Base-by-base conservation (phyloP, 306 rosid species). In the Trifolium fragiferum region DNA sequence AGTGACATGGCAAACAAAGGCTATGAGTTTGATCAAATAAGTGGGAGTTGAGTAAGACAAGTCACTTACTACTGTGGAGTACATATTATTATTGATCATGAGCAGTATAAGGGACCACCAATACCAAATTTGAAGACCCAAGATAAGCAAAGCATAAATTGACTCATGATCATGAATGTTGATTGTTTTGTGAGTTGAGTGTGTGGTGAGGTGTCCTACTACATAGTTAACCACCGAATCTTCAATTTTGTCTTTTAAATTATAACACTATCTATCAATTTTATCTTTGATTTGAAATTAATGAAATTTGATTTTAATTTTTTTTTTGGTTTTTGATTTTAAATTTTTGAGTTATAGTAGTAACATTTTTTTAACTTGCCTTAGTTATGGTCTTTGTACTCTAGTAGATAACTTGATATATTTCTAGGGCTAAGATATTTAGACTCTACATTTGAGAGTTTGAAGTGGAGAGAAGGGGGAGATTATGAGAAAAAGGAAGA, bases 31-130 rank as follows among this genome's bases (percentile, higher is more conserved):
- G 55, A 65, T 75, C 47, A 66, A 57, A 51, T 58, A 58, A 83
- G 85, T 81, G 85, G 85, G 59, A 78, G 87, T 84, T 81, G 87
- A 84, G 87, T 78, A 78, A 84, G 87, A 84, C 81, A 64, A 74
- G 83, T 74, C 76, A 35, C 47, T 59, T 19, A 64, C 47, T 21
- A n/a, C n/a, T n/a, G n/a, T n/a, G n/a, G 63, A 73, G 81, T 66
- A 18, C 44, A 63, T 51, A 63, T 43, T 53, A 77, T 82, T 59
- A 77, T 82, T 77, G 82, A 67, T 77, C 41, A 73, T 67, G 21
- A 77, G 55, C 58, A 61, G 63, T 32, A 33, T 9, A 8, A 44
- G 77, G 87, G 87, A 80, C 87, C 87, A 84, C 81, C 50, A 20
- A 38, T 41, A 78, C 72, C 78, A 25, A 70, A 75, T 54, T 70